phyloP scores from a whole-genome alignment of 306 rosid species.

The Glycine latifolia region DNA sequence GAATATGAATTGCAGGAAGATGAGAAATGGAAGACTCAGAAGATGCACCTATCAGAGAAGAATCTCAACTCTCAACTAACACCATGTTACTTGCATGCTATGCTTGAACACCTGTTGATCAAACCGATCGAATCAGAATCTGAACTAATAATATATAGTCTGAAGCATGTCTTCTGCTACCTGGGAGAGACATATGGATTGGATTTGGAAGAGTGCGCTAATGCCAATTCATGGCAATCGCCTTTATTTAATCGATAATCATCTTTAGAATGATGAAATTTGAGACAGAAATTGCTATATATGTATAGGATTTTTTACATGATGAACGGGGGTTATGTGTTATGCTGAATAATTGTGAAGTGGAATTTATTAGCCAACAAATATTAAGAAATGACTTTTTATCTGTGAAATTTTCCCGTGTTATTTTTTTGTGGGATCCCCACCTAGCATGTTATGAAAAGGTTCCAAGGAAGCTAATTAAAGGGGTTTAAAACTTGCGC shows the following conservation, averaged over 20 bases:
- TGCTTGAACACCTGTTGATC: neutral
- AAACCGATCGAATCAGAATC: neutral
- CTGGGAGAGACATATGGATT: too few relatives aligned
- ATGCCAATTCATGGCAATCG: neutral
- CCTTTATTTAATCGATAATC: neutral
- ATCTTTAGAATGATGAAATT: neutral
- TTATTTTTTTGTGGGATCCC: too few relatives aligned
- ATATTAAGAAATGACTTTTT: too few relatives aligned
- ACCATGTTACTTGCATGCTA: neutral
- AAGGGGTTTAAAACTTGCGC: too few relatives aligned
- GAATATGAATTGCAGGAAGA: neutral
- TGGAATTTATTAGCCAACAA: too few relatives aligned
- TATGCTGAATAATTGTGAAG: neutral
- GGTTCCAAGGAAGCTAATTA: too few relatives aligned
- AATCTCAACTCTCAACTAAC: neutral
- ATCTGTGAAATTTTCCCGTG: too few relatives aligned
- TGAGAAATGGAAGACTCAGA: neutral
- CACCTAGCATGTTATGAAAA: too few relatives aligned
- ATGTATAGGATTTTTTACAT: neutral
- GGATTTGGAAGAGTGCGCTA: too few relatives aligned
- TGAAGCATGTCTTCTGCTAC: too few relatives aligned
- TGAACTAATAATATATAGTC: neutral
- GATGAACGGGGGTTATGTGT: neutral
- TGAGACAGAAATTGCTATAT: neutral
- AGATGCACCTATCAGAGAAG: conserved; percentile 54